Conservation (phyloP, 441 rosid species). For the Melastoma candidum region DNA sequence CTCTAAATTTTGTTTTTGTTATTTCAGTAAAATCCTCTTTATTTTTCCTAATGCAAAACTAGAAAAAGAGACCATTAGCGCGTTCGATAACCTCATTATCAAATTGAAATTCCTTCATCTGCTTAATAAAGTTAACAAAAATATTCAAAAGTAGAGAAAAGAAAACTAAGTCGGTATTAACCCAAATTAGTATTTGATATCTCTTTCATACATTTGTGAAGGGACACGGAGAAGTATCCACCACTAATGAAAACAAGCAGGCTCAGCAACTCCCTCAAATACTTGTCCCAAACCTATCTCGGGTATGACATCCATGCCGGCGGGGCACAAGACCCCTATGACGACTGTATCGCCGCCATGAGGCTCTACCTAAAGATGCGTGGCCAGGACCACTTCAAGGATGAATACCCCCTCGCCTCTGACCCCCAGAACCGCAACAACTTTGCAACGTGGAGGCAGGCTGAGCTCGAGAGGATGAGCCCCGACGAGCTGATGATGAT, state of each 20-base stretch:
- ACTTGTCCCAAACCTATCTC: slow-evolving; percentile 76
- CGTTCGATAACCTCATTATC: too few relatives aligned
- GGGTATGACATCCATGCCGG: slow-evolving; percentile 78
- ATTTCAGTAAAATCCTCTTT: too few relatives aligned
- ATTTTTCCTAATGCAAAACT: too few relatives aligned
- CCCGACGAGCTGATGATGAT: slow-evolving; percentile 55
- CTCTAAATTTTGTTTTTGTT: too few relatives aligned
- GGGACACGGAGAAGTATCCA: slow-evolving; percentile 80
- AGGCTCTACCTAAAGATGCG: slow-evolving; percentile 82
- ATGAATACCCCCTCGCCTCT: slow-evolving; percentile 52
- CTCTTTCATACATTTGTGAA: slow-evolving; percentile 5
- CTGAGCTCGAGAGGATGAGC: slow-evolving; percentile 66
- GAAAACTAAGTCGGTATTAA: too few relatives aligned
- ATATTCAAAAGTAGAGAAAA: too few relatives aligned
- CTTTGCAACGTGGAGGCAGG: slow-evolving; percentile 63
- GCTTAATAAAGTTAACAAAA: too few relatives aligned
- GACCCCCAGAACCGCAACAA: slow-evolving; percentile 70
- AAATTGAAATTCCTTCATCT: too few relatives aligned
- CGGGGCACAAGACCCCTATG: slow-evolving; percentile 67
- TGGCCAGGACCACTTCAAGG: slow-evolving; percentile 46
- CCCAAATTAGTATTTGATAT: too few relatives aligned
- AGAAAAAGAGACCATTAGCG: too few relatives aligned
- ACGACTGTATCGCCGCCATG: slow-evolving; percentile 84
- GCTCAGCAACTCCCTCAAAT: slow-evolving; percentile 87
- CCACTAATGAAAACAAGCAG: slow-evolving; percentile 94